Base-by-base conservation (phyloP, 495 filamentous ascomycete genomes). In the Saxophila tyrrhenica region DNA sequence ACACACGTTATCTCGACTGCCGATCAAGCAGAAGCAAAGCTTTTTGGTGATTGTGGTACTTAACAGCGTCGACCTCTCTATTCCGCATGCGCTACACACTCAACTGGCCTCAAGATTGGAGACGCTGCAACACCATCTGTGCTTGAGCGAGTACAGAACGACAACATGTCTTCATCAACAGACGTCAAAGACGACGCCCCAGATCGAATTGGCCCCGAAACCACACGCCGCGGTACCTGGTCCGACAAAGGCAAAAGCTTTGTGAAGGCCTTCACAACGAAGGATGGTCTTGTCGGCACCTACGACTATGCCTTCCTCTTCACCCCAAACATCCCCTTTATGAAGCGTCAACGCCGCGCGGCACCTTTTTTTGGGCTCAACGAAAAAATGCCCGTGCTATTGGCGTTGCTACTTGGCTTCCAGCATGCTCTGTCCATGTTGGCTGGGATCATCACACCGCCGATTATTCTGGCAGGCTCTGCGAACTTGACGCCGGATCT, bases 321-420 rank as follows among this genome's bases (percentile, higher is more conserved):
- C 69, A 78, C 73, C 42, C 90, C 90, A 3, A 86, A 87, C 52
- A 65, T 95, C 13, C 90, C 89, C 2, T 95, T 94, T 70, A 81
- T 91, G 73, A 80, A 77, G 57, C 83, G 80, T 65, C 62, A 74
- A 0, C 73, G 73, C 38, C 70, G 74, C 57, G 72, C 77, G 1
- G 79, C 85, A 5, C 89, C 89, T 21, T 95, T 95, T 70, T 95
- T 94, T 66, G 90, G 87, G 21, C 79, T 94, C 17, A 76, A 95
- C 56, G 87, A 94, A 65, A 73, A 72, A 20, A 85, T 95, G 73
- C 89, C 90, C 1, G 75, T 95, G 13, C 57, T 94, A 1, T 69
- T 96, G 29, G 87, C 84, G 10, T 67, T 92, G 2, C 67, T 88
- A 10, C 69, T 87, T 35, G 84, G 84, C 10, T 76, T 87, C 55